Evolutionary conservation across 805 yeast genomes (phyloP).

Genomic region (Clavispora carvajalis): DNA sequence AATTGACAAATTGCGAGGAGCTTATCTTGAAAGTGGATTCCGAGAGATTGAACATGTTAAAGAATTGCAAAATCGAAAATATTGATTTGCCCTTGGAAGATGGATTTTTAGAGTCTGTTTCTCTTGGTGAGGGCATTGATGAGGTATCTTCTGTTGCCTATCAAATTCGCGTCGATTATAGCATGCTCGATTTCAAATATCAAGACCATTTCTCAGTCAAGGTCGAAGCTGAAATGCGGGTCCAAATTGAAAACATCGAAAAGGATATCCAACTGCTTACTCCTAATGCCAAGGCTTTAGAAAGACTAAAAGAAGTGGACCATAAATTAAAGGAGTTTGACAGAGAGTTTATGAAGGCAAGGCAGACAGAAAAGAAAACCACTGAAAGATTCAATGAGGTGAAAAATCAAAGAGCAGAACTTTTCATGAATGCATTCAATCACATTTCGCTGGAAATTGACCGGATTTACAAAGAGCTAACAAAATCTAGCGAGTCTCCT

Average conservation of each 20-base stretch:
- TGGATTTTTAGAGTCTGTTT: slow-evolving; percentile 57
- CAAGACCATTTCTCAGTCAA: slow-evolving; percentile 36
- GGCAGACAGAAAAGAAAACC: slow-evolving; percentile 53
- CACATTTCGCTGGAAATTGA: slow-evolving; percentile 72
- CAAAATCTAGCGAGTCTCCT: slow-evolving; percentile 64
- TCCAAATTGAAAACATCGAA: slow-evolving; percentile 27
- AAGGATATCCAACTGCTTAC: slow-evolving; percentile 47
- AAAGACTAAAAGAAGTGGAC: slow-evolving; percentile 67
- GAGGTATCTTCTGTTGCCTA: slow-evolving; percentile 35
- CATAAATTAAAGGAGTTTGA: slow-evolving; percentile 56
- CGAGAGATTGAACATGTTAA: slow-evolving; percentile 55
- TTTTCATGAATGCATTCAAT: slow-evolving; percentile 69
- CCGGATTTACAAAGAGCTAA: slow-evolving; percentile 77
- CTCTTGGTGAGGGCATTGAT: slow-evolving; percentile 49
- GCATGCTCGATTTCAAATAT: slow-evolving; percentile 38
- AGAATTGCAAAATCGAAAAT: slow-evolving; percentile 71
- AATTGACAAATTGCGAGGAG: slow-evolving; percentile 43
- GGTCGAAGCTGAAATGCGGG: slow-evolving; percentile 33
- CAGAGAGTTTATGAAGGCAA: slow-evolving; percentile 55
- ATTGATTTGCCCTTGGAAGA: slow-evolving; percentile 56
- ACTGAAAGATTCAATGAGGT: slow-evolving; percentile 54
- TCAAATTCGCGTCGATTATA: slow-evolving; percentile 52
- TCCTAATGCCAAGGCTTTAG: slow-evolving; percentile 80
- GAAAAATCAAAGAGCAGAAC: slow-evolving; percentile 51
- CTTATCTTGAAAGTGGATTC: slow-evolving; percentile 47